These are phyloP conservation scores for Leccinum boreale DNA, from an alignment of 768 basidiomycete species.

Conservation along the genomic window DNA sequence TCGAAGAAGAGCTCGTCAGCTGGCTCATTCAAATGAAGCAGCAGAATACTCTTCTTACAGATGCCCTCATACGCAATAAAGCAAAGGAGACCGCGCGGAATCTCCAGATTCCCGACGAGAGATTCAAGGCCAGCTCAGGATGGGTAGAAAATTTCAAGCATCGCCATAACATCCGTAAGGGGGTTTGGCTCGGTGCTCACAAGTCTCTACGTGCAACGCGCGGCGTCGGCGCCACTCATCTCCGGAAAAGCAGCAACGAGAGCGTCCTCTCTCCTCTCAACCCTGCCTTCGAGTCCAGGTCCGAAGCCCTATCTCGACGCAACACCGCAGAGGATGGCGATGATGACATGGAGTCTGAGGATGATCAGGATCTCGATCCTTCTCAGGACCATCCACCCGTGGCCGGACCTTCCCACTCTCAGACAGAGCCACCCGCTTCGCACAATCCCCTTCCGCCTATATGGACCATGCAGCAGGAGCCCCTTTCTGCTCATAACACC, in stretches of 20 bases:
- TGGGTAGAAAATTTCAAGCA: constrained; percentile 94
- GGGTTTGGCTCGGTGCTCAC: constrained; percentile 49
- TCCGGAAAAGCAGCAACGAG: constrained; percentile 36
- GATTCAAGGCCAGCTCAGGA: constrained; percentile 88
- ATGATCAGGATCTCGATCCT: constrained; percentile 30
- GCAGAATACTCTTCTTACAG: constrained; percentile 51
- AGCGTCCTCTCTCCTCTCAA: constrained; percentile 39
- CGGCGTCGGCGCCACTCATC: constrained; percentile 29
- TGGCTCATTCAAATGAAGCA: constrained; percentile 59
- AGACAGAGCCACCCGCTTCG: constrained; percentile 19
- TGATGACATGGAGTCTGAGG: constrained; percentile 37
- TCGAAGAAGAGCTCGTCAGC: constrained; percentile 62
- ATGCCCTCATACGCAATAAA: constrained; percentile 58
- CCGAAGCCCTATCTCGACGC: constrained; percentile 27
- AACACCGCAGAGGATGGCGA: constrained; percentile 31
- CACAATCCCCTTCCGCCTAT: constrained; percentile 33
- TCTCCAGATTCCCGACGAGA: constrained; percentile 58
- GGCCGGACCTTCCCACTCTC: constrained; percentile 31
- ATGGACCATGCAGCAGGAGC: constrained; percentile 32
- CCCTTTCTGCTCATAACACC: constrained; percentile 24
- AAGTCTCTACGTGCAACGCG: constrained; percentile 32
- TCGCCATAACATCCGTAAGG: constrained; percentile 71
- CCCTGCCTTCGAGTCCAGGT: constrained; percentile 36
- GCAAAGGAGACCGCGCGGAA: constrained; percentile 63
- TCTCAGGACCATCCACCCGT: constrained; percentile 23